Percentiles rank a stretch among this genome's conserved stretches.
Evolutionary conservation across 768 basidiomycete species (phyloP).

Genomic region (Hericium coralloides): DNA sequence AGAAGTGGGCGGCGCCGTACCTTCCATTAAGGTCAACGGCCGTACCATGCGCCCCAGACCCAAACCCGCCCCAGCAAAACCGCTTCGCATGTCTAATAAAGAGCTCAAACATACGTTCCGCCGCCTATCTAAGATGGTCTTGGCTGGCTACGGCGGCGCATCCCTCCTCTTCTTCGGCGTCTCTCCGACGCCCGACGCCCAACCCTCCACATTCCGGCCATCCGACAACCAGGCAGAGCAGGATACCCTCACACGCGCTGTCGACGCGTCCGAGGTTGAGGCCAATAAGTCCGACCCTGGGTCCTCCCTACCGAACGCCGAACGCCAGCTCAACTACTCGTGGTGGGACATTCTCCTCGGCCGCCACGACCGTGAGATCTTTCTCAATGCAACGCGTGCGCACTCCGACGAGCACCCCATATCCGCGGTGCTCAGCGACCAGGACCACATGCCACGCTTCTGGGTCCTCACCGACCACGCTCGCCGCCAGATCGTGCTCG

Average conservation of each 20-base stretch:
- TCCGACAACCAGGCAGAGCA: conserved; percentile 33
- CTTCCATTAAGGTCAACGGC: conserved; percentile 18
- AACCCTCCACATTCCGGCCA: conserved; percentile 29
- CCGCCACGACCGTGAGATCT: conserved; percentile 76
- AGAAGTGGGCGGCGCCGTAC: conserved; percentile 31
- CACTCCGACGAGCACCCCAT: conserved; percentile 3
- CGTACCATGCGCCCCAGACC: neutral
- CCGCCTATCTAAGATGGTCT: conserved; percentile 71
- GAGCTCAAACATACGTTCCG: conserved; percentile 66
- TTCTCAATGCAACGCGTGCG: conserved; percentile 36
- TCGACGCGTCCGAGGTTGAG: conserved; percentile 66
- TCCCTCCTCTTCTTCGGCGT: conserved; percentile 77
- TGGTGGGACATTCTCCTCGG: conserved; percentile 84
- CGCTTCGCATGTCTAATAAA: conserved; percentile 25
- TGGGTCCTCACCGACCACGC: conserved; percentile 83
- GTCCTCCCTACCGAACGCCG: neutral
- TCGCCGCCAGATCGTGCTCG: conserved; percentile 65
- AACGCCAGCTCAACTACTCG: conserved; percentile 34
- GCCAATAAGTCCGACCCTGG: conserved; percentile 18
- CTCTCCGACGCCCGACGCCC: conserved; percentile 21
- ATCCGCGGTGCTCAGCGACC: conserved; percentile 50
- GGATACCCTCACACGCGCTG: conserved; percentile 50
- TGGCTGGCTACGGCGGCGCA: conserved; percentile 81
- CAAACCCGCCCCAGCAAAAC: neutral
- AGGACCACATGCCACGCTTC: conserved; percentile 71